These are phyloP conservation scores for Coprinopsis sp. DNA, from an alignment of 768 basidiomycete genomes.

Conservation along the genomic window DNA sequence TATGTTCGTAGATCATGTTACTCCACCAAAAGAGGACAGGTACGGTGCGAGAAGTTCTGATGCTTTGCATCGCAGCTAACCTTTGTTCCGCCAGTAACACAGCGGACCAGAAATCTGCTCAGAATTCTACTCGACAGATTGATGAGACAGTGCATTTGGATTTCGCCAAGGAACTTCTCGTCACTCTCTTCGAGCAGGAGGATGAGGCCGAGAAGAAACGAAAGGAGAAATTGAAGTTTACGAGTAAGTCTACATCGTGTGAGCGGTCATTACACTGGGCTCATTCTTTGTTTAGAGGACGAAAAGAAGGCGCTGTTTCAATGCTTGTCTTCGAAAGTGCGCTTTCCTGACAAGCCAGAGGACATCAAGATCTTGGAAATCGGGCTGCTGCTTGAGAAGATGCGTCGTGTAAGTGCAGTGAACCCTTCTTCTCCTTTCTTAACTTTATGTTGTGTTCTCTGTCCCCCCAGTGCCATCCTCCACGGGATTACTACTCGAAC, in stretches of 20 bases:
- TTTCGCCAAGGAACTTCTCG: no score
- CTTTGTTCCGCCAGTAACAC: constrained; percentile 21
- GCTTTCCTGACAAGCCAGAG: constrained; percentile 54
- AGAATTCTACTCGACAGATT: no score
- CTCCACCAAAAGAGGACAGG: no score
- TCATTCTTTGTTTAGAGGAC: constrained; percentile 56
- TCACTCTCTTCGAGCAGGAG: no score
- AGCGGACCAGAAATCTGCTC: constrained; percentile 13
- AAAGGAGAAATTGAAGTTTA: constrained; percentile 21
- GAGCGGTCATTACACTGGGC: constrained; percentile 20
- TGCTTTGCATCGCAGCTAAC: constrained; percentile 44
- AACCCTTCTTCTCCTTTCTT: constrained; percentile 30
- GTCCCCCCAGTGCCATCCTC: constrained; percentile 38
- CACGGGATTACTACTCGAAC: constrained; percentile 50
- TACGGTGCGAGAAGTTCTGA: no score
- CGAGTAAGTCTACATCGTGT: constrained; percentile 16
- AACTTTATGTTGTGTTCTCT: no score
- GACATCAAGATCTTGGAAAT: no score
- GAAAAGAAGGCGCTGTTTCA: constrained; percentile 63
- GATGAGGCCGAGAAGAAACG: no score
- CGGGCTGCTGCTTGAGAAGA: no score
- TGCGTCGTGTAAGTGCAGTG: no score
- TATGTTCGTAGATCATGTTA: constrained; percentile 75
- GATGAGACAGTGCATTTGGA: no score
- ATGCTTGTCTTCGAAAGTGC: constrained; percentile 52